Percentiles rank a stretch among this genome's conserved stretches.
Conservation (phyloP, 179 eudicot species). For the Patellifolia procumbens region DNA sequence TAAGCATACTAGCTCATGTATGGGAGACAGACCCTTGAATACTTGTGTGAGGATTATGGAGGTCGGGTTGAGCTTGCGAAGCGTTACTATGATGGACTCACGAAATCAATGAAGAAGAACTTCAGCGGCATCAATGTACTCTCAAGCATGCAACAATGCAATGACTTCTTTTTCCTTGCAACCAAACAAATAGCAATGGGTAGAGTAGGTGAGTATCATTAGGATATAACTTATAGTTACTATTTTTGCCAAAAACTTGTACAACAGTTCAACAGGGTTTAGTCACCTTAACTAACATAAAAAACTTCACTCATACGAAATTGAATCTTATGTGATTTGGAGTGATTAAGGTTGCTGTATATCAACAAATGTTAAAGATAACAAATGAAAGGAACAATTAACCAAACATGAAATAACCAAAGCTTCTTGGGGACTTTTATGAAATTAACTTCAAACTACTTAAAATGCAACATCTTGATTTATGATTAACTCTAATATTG, state of each 20-base stretch:
- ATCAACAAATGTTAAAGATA: background rate
- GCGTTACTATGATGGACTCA: constrained; percentile 49
- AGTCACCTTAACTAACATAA: too few species aligned
- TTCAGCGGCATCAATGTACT: constrained; percentile 56
- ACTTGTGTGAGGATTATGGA: constrained; percentile 50
- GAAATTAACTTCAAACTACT: background rate
- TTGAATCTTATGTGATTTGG: too few species aligned
- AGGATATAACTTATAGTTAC: background rate
- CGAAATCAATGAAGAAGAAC: constrained; percentile 53
- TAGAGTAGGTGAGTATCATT: constrained; percentile 51
- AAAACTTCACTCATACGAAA: too few species aligned
- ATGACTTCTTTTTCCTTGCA: constrained; percentile 68
- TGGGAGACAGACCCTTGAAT: constrained; percentile 51
- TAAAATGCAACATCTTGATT: too few species aligned
- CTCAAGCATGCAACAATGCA: constrained; percentile 71
- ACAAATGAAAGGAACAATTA: background rate
- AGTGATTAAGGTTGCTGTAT: too few species aligned
- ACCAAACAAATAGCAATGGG: constrained; percentile 58
- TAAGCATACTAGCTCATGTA: background rate
- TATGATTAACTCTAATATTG: too few species aligned
- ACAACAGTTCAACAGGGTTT: too few species aligned
- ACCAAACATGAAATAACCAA: background rate
- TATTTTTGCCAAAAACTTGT: background rate
- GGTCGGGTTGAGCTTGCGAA: constrained; percentile 65
- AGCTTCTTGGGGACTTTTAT: background rate